These are phyloP conservation scores for button mushroom (Agaricus bisporus) DNA, from an alignment of 768 basidiomycete species.

Conservation along the genomic window DNA sequence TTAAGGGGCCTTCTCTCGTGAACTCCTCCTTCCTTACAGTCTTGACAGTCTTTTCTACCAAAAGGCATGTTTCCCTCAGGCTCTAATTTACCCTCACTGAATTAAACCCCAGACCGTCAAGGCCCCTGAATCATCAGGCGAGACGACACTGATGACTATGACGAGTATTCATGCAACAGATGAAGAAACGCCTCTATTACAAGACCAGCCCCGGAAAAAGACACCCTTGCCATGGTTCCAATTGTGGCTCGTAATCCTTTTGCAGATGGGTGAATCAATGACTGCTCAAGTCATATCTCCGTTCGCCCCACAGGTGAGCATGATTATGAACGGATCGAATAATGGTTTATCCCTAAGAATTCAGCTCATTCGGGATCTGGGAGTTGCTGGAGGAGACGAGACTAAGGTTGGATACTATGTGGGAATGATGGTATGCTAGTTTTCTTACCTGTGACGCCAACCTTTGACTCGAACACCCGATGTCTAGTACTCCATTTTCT, in stretches of 20 bases:
- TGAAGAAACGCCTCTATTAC: slow-evolving; percentile 61
- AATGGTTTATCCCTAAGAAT: background rate
- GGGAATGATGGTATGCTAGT: slow-evolving; percentile 52
- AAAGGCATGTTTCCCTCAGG: too few relatives aligned
- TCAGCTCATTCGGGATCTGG: slow-evolving; percentile 61
- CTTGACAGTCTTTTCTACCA: too few relatives aligned
- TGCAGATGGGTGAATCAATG: slow-evolving; percentile 74
- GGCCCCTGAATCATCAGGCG: too few relatives aligned
- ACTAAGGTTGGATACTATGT: slow-evolving; percentile 72
- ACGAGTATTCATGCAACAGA: slow-evolving; percentile 28
- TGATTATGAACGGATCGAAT: background rate
- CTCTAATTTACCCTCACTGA: too few relatives aligned
- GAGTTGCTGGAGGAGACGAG: slow-evolving; percentile 65
- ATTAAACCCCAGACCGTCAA: too few relatives aligned
- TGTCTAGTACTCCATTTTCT: slow-evolving; percentile 69
- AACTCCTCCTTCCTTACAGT: too few relatives aligned
- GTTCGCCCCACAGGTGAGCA: slow-evolving; percentile 62
- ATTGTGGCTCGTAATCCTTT: slow-evolving; percentile 60
- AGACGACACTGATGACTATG: slow-evolving; percentile 6
- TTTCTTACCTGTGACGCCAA: background rate
- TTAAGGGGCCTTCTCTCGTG: too few relatives aligned
- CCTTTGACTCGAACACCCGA: background rate
- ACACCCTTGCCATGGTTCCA: slow-evolving; percentile 69
- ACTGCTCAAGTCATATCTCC: slow-evolving; percentile 74
- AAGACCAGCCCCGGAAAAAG: slow-evolving; percentile 26